Base-by-base conservation (phyloP, 2,329 filamentous ascomycete genomes). In the Aspergillus sp. region DNA sequence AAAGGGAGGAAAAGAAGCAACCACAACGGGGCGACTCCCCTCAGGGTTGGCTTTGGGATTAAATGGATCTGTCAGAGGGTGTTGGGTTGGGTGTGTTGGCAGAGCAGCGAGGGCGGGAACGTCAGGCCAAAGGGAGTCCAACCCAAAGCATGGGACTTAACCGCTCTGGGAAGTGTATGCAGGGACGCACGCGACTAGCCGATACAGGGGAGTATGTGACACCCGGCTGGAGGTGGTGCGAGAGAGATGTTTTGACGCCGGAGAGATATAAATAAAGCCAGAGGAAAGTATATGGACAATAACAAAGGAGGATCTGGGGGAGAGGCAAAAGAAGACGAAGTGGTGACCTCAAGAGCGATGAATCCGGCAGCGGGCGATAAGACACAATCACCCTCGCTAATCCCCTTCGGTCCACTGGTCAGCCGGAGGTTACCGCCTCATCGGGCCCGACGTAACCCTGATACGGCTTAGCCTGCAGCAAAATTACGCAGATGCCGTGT, bases 181-280 rank as follows among this genome's bases (percentile, higher is more conserved):
- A 60, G 60, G 58, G 25, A 7, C 25, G 11, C 57, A 62, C 58
- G 50, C 58, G 60, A 62, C 55, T 58, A 46, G 52, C 47, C 51
- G 55, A 50, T 17, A 50, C n/a, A 32, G 43, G 41, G n/a, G n/a
- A n/a, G 14, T 21, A 41, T 9, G 32, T 16, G 36, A 19, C 25
- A 29, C 25, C 21, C 6, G 19, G 45, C 25, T 16, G 31, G 13
- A 32, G 29, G 16, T 38, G 45, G 29, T 31, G 23, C 20, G n/a
- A 21, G 29, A 16, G 43, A 25, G 47, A 43, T 49, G 14, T 13
- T 36, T 17, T n/a, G 11, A 19, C 5, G n/a, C 25, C 21, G 41
- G n/a, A 31, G 46, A 46, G 23, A 36, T 16, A 5, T 16, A 16
- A 13, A 34, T 14, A 38, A 31, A 13, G 49, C n/a, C 29, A 41